Evolutionary conservation across 2,329 filamentous ascomycete genomes (phyloP).

Genomic region (Elsinoe necatrix): DNA sequence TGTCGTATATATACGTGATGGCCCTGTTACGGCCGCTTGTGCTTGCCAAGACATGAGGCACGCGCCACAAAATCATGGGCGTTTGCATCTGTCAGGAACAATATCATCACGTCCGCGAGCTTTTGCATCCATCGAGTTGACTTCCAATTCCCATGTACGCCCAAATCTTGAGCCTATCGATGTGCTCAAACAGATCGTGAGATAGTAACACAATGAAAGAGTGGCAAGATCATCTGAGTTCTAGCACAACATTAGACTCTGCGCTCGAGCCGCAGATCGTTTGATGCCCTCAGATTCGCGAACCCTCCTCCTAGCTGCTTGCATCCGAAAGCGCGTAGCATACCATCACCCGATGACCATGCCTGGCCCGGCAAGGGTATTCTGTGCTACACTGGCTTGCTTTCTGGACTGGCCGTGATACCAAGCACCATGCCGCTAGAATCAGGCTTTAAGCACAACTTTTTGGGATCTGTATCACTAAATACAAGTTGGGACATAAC

Average conservation of each 20-base stretch:
- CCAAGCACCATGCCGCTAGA: slow-evolving; percentile 10
- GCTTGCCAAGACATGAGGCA: background rate
- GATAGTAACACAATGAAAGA: too few species aligned
- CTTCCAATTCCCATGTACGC: too few species aligned
- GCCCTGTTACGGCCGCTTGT: too few species aligned
- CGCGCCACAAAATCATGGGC: background rate
- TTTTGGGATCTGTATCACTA: slow-evolving; percentile 21
- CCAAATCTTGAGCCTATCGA: too few species aligned
- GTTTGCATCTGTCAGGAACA: background rate
- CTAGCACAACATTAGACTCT: background rate
- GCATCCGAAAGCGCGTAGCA: background rate
- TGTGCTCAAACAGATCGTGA: too few species aligned
- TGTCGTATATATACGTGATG: too few species aligned
- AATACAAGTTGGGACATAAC: background rate
- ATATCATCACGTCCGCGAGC: background rate
- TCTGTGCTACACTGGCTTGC: background rate
- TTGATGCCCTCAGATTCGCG: background rate
- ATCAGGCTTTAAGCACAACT: slow-evolving; percentile 12
- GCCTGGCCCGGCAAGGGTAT: background rate
- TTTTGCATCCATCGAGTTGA: too few species aligned
- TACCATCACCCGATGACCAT: background rate
- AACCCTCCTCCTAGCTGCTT: background rate
- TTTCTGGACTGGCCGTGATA: background rate
- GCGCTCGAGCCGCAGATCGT: background rate
- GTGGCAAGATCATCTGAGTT: background rate